Percentiles rank a stretch among this genome's conserved stretches.
phyloP scores from a whole-genome alignment of 2,329 filamentous ascomycete species.

The Nannizziopsis barbatae region DNA sequence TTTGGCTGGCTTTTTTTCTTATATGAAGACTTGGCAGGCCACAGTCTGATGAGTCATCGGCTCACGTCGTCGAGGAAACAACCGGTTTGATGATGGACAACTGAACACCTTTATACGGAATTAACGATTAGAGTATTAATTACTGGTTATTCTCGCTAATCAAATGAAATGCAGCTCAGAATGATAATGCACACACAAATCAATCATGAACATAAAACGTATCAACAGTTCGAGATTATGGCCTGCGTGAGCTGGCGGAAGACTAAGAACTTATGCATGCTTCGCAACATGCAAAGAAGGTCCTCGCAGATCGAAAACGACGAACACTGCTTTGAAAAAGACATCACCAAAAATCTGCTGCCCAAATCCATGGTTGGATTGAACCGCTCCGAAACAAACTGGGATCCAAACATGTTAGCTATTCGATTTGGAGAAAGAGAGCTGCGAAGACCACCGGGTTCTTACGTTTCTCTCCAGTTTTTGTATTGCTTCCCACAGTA shows the following conservation, averaged over 20 bases:
- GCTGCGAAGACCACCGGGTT: constrained; percentile 9
- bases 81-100: no score
- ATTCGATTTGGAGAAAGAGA: not conserved
- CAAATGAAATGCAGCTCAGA: no score
- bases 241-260: no score
- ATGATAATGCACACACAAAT: no score
- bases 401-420: not conserved
- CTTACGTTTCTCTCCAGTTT: constrained; percentile 32
- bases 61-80: no score
- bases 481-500: constrained; percentile 36
- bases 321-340: constrained; percentile 50
- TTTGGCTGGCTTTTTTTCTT: no score
- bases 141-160: no score
- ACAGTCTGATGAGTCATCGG: no score
- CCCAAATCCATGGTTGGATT: constrained; percentile 45
- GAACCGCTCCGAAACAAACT: constrained; percentile 50
- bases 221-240: not conserved
- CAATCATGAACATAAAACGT: no score
- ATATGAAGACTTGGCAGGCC: no score
- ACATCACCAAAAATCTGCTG: constrained; percentile 52
- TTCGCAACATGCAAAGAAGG: constrained; percentile 44
- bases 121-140: no score
- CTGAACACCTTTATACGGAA: no score
- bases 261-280: constrained; percentile 21
- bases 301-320: constrained; percentile 45